Evolutionary conservation across 768 basidiomycete genomes (phyloP).

Genomic region (Pisolithus sp.): DNA sequence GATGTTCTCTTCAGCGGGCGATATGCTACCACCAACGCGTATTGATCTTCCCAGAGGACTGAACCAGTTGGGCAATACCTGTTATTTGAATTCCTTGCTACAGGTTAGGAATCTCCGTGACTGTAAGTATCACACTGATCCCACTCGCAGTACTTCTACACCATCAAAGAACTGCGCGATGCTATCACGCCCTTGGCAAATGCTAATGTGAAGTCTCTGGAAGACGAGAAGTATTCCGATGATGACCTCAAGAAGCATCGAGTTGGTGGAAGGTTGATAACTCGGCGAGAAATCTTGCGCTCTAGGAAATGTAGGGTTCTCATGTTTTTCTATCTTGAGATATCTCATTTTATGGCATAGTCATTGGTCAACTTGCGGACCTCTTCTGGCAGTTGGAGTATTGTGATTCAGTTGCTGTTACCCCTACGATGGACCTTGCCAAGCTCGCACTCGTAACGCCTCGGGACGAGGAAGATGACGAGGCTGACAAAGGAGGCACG

Average conservation of each 20-base stretch:
- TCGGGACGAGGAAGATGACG: slow-evolving; percentile 84
- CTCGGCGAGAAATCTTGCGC: slow-evolving; percentile 71
- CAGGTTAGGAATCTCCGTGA: slow-evolving; percentile 26
- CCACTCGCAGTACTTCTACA: slow-evolving; percentile 78
- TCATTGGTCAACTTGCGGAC: slow-evolving; percentile 71
- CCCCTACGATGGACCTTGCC: slow-evolving; percentile 80
- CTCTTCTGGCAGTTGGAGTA: slow-evolving; percentile 76
- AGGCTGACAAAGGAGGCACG: slow-evolving; percentile 62
- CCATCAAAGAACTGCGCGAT: slow-evolving; percentile 83
- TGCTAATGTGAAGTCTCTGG: slow-evolving; percentile 46
- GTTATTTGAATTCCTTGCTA: slow-evolving; percentile 76
- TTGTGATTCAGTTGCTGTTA: slow-evolving; percentile 59
- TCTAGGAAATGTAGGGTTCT: slow-evolving; percentile 71
- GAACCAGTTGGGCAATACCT: slow-evolving; percentile 85
- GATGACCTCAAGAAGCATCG: slow-evolving; percentile 79
- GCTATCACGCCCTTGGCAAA: slow-evolving; percentile 59
- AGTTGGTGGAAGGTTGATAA: slow-evolving; percentile 82
- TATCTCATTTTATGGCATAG: slow-evolving; percentile 33
- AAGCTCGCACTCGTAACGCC: slow-evolving; percentile 89
- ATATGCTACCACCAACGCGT: slow-evolving; percentile 43
- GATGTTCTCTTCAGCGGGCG: slow-evolving; percentile 47
- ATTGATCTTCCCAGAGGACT: slow-evolving; percentile 78
- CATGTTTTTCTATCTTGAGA: background rate
- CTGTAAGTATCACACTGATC: background rate
- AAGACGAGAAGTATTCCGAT: slow-evolving; percentile 69